A percentile compares a stretch with the other conserved stretches of the same genome.
phyloP scores from a whole-genome alignment of 768 basidiomycete species.

The Lactifluus echinatus region DNA sequence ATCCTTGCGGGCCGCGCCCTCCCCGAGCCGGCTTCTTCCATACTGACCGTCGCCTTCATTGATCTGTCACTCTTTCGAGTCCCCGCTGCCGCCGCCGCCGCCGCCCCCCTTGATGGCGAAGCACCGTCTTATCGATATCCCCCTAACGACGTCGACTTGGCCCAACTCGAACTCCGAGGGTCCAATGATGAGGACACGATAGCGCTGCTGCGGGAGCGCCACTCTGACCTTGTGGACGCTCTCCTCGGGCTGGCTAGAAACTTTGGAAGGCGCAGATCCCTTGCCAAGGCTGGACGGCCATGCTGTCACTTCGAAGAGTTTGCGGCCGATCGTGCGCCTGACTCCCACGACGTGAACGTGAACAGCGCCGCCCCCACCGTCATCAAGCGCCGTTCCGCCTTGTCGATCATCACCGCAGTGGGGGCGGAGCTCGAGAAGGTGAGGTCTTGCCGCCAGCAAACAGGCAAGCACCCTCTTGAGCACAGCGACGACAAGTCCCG shows the following conservation, averaged over 20 bases:
- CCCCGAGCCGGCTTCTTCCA: slow-evolving; percentile 8
- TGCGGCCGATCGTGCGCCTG: background rate
- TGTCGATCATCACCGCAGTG: slow-evolving; percentile 12
- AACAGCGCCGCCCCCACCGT: background rate
- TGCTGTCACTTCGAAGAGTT: slow-evolving; percentile 12
- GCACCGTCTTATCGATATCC: background rate
- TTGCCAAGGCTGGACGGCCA: slow-evolving; percentile 10
- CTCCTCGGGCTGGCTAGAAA: slow-evolving; percentile 1
- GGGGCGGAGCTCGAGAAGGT: slow-evolving; percentile 3
- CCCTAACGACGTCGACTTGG: background rate
- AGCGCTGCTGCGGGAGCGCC: slow-evolving; percentile 3
- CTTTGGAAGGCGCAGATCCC: slow-evolving; percentile 11
- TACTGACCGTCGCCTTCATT: slow-evolving; percentile 11
- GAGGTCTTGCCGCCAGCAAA: background rate
- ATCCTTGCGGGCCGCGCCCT: slow-evolving; percentile 9
- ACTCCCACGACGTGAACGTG: background rate
- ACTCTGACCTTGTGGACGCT: background rate
- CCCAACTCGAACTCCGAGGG: background rate
- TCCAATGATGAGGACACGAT: background rate
- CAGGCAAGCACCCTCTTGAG: background rate
- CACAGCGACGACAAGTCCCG: background rate
- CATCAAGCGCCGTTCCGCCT: slow-evolving; percentile 6
- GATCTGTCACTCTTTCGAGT: slow-evolving; percentile 4
- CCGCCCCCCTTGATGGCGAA: background rate
- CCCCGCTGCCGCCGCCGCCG: background rate